Percentiles rank a stretch among this genome's conserved stretches.
These are phyloP conservation scores for Penicillium samsonianum DNA, from an alignment of 495 filamentous ascomycete species.

Conservation along the genomic window DNA sequence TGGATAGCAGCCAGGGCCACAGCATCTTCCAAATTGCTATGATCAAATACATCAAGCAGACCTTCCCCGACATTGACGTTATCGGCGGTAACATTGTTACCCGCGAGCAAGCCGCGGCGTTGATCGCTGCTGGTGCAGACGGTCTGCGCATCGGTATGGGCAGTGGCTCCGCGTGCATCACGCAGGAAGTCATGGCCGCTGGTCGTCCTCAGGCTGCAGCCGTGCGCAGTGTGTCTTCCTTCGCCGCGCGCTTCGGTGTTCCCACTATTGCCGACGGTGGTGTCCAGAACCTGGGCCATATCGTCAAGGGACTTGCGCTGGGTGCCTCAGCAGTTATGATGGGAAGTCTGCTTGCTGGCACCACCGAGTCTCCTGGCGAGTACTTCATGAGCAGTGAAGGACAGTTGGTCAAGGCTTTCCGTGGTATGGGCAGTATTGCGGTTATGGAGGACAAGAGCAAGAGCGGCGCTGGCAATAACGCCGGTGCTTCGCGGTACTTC, in stretches of 20 bases:
- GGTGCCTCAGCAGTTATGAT: conserved; percentile 98
- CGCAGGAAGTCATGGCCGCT: conserved; percentile 99
- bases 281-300: conserved; percentile 97
- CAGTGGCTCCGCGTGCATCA: conserved; percentile 96
- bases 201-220: conserved; percentile 92
- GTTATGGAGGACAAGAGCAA: conserved; percentile 97
- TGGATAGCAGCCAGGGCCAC: conserved; percentile 96
- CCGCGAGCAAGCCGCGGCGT: conserved; percentile 83
- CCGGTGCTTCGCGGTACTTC: conserved; percentile 97
- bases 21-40: conserved; percentile 95
- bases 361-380: conserved; percentile 94
- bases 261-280: conserved; percentile 98
- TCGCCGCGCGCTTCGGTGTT: conserved; percentile 91
- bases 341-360: conserved; percentile 95
- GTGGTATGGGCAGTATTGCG: conserved; percentile 97
- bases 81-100: conserved; percentile 99
- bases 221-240: conserved; percentile 83
- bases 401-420: conserved; percentile 97
- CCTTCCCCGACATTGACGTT: conserved; percentile 83
- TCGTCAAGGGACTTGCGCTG: conserved; percentile 94
- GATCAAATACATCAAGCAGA: conserved; percentile 91
- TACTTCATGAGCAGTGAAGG: conserved; percentile 94
- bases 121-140: conserved; percentile 94
- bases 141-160: conserved; percentile 99
- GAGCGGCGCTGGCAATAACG: conserved; percentile 75